Conservation (phyloP, 2,329 filamentous ascomycete species). For the Monosporascus ibericus region DNA sequence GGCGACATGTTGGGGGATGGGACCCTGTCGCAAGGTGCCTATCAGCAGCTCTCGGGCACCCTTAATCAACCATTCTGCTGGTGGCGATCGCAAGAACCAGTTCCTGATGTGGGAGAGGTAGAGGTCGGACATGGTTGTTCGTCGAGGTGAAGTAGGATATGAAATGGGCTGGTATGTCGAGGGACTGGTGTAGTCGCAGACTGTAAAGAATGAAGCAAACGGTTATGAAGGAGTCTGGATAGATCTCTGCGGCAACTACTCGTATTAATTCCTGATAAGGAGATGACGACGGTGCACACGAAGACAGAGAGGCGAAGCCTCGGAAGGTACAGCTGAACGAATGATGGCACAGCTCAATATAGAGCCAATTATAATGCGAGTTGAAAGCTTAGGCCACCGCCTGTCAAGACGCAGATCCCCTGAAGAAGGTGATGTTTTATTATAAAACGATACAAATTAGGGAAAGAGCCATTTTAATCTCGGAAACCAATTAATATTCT, state of each 20-base stretch:
- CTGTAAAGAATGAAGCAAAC: not conserved
- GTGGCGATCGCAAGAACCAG: conserved; percentile 83
- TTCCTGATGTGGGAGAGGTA: conserved; percentile 43
- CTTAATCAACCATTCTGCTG: conserved; percentile 81
- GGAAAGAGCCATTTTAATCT: no score
- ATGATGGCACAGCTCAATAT: not conserved
- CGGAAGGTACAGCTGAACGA: not conserved
- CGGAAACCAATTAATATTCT: no score
- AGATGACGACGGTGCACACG: not conserved
- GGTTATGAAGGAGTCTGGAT: not conserved
- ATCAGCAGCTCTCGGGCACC: conserved; percentile 80
- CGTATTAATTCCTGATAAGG: no score
- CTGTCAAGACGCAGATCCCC: no score
- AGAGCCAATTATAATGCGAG: not conserved
- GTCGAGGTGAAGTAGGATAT: not conserved
- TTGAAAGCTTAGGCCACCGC: not conserved
- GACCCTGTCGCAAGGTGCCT: conserved; percentile 80
- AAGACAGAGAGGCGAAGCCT: not conserved
- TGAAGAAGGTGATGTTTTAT: no score
- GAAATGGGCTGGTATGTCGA: not conserved
- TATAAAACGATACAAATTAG: not conserved
- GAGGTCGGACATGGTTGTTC: conserved; percentile 44
- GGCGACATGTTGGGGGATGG: conserved; percentile 91
- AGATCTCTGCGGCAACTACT: no score
- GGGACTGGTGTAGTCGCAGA: not conserved